Evolutionary conservation across 208 protist genomes (phyloP).

Genomic region (Wallacemonas sp.): DNA sequence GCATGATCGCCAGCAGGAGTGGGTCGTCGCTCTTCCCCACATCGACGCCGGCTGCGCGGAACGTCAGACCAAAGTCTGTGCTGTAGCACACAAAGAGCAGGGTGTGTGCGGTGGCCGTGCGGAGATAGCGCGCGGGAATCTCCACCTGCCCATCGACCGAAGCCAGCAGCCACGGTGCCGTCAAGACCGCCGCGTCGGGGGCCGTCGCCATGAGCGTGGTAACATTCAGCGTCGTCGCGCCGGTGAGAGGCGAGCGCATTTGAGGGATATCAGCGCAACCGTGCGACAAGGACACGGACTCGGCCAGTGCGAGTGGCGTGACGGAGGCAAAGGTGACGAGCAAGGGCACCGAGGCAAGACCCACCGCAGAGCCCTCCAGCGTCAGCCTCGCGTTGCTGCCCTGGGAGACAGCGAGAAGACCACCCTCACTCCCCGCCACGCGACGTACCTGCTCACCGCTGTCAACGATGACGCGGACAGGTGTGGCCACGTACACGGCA

Average conservation of each 20-base stretch:
- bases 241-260: conserved; percentile 16
- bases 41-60: conserved; percentile 16
- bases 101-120: conserved; percentile 19
- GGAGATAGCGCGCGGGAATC: conserved; percentile 37
- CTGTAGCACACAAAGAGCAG: conserved; percentile 60
- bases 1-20: conserved; percentile 22
- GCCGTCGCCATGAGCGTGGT: background rate
- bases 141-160: conserved; percentile 23
- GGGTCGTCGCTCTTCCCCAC: background rate
- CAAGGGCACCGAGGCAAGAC: conserved; percentile 33
- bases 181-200: conserved; percentile 22
- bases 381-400: conserved; percentile 38
- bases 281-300: background rate
- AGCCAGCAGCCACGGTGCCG: conserved; percentile 27
- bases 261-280: conserved; percentile 19
- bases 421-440: conserved; percentile 14
- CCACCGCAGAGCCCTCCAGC: conserved; percentile 51
- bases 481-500: conserved; percentile 23
- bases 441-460: conserved; percentile 20
- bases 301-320: conserved; percentile 16
- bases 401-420: conserved; percentile 39
- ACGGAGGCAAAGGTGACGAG: conserved; percentile 38
- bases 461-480: conserved; percentile 23
- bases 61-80: conserved; percentile 55
- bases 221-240: conserved; percentile 8